phyloP scores from a whole-genome alignment of 345 rosid species.

The Arabis alpina region DNA sequence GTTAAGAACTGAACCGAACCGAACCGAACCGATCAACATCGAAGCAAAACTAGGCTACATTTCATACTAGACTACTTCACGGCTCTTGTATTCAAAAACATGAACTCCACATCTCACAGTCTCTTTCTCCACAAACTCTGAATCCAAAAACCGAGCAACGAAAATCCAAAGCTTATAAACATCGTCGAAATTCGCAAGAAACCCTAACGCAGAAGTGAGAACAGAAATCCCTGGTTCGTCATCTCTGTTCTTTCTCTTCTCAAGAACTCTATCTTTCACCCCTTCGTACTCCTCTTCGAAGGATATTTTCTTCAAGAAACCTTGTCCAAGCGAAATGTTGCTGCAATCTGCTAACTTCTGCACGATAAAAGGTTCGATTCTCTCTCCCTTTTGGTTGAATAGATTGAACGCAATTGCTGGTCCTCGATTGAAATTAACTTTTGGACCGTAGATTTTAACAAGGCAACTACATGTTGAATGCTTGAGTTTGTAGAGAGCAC shows the following conservation, averaged over 20 bases:
- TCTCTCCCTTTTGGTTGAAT: constrained; percentile 83
- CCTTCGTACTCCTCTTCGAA: constrained; percentile 65
- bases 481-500: constrained; percentile 74
- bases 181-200: constrained; percentile 82
- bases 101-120: constrained; percentile 51
- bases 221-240: constrained; percentile 59
- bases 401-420: constrained; percentile 87
- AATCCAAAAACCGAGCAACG: constrained; percentile 84
- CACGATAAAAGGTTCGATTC: constrained; percentile 73
- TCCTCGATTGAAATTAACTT: constrained; percentile 78
- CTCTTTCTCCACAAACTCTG: constrained; percentile 89
- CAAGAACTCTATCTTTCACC: constrained; percentile 56
- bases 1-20: constrained; percentile 5
- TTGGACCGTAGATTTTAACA: constrained; percentile 84
- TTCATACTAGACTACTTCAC: constrained; percentile 43
- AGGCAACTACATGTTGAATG: constrained; percentile 59
- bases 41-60: constrained; percentile 10
- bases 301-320: constrained; percentile 65
- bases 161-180: constrained; percentile 82
- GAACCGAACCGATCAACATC: neutral
- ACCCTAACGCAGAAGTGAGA: constrained; percentile 77
- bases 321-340: constrained; percentile 72
- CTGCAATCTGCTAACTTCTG: constrained; percentile 87
- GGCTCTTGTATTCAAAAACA: constrained; percentile 34
- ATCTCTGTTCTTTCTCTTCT: constrained; percentile 47